Conservation (phyloP, 176 grass and related monocot species). For the Phoenix dactylifera region DNA sequence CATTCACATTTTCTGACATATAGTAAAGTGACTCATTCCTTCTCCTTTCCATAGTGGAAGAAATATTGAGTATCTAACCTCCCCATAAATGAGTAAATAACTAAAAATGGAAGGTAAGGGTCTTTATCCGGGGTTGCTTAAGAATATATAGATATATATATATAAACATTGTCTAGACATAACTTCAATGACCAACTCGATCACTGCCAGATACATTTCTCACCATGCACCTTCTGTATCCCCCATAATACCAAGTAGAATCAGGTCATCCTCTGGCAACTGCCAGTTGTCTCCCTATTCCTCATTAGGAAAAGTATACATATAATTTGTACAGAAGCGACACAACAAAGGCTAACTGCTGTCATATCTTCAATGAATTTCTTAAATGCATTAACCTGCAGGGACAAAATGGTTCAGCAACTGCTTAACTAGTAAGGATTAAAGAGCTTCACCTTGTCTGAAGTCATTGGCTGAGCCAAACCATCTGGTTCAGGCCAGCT, state of each 20-base stretch:
- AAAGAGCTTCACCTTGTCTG: conserved; percentile 36
- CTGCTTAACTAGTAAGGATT: not conserved
- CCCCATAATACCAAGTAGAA: conserved; percentile 67
- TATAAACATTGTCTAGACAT: no score
- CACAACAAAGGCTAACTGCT: conserved; percentile 63
- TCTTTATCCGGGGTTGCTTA: not conserved
- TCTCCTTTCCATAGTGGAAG: no score
- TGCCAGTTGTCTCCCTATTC: conserved; percentile 50
- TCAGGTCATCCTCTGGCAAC: conserved; percentile 58
- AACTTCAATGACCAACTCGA: no score
- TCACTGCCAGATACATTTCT: not conserved
- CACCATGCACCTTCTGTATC: conserved; percentile 69
- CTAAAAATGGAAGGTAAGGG: no score
- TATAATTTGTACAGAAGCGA: conserved; percentile 67
- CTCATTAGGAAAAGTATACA: conserved; percentile 33
- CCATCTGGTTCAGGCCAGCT: conserved; percentile 55
- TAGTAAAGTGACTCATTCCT: no score
- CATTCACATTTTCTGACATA: no score
- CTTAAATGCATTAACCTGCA: conserved; percentile 54
- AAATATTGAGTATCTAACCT: no score
- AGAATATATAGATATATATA: no score
- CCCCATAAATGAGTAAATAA: no score
- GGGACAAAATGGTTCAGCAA: conserved; percentile 7
- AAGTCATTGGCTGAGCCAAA: conserved; percentile 36
- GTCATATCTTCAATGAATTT: conserved; percentile 75